Percentiles rank a stretch among this genome's conserved stretches.
phyloP scores from a whole-genome alignment of 163 green algal species.

The Prototheca wickerhamii region DNA sequence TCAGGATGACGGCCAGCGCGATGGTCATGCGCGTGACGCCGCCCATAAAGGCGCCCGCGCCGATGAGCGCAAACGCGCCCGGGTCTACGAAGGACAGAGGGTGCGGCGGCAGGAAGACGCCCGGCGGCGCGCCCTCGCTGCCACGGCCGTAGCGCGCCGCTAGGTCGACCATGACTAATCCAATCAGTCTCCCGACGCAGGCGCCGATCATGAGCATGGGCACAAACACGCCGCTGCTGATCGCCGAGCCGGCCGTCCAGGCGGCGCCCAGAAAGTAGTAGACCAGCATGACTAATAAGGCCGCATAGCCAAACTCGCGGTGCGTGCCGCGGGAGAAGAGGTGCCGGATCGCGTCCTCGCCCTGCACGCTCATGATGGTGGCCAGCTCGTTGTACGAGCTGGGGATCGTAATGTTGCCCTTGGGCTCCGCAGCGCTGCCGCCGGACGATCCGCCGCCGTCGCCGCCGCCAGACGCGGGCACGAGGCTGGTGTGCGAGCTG shows the following conservation, averaged over 20 bases:
- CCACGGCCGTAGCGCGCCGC: constrained; percentile 33
- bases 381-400: constrained; percentile 78
- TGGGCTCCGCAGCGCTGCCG: constrained; percentile 2
- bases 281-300: constrained; percentile 59
- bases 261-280: constrained; percentile 59
- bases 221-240: constrained; percentile 74
- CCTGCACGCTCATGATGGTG: constrained; percentile 73
- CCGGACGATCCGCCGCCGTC: constrained; percentile 5
- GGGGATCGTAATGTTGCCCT: constrained; percentile 32
- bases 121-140: constrained; percentile 31
- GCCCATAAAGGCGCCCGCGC: constrained; percentile 81
- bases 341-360: constrained; percentile 75
- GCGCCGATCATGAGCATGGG: constrained; percentile 86
- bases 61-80: constrained; percentile 80
- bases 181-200: constrained; percentile 60
- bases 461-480: not conserved
- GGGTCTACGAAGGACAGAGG: constrained; percentile 85
- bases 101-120: constrained; percentile 49
- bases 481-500: constrained; percentile 5
- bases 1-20: constrained; percentile 84
- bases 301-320: constrained; percentile 69
- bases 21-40: constrained; percentile 83
- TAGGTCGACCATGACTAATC: constrained; percentile 67
- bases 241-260: constrained; percentile 52
- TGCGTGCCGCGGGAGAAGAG: constrained; percentile 74